Conservation (phyloP, 2,329 filamentous ascomycete species). For the Cercospora brassicicola region DNA sequence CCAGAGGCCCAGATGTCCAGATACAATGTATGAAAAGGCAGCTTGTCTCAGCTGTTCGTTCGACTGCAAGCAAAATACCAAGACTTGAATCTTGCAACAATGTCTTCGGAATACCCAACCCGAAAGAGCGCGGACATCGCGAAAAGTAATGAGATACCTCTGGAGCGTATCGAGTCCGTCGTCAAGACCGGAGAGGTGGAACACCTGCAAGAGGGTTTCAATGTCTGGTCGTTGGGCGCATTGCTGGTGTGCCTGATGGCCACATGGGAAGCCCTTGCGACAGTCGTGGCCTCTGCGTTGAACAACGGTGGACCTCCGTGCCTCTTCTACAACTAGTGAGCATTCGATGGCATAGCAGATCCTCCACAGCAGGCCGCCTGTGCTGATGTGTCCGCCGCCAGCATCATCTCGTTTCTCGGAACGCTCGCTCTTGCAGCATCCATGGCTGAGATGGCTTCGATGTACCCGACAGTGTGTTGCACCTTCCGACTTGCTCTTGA, state of each 20-base stretch:
- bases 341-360: constrained; percentile 4
- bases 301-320: constrained; percentile 51
- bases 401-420: constrained; percentile 46
- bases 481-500: background rate
- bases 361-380: background rate
- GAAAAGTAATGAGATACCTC: constrained; percentile 10
- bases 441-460: constrained; percentile 45
- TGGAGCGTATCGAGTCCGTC: constrained; percentile 18
- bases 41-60: background rate
- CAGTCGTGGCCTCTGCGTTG: constrained; percentile 49
- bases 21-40: background rate
- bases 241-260: constrained; percentile 53
- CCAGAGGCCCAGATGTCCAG: background rate
- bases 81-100: background rate
- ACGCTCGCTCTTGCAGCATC: constrained; percentile 45
- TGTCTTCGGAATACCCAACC: background rate
- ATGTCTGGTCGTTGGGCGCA: constrained; percentile 46
- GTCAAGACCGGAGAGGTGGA: constrained; percentile 19
- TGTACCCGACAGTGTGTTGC: constrained; percentile 40
- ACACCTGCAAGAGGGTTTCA: constrained; percentile 20
- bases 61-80: background rate
- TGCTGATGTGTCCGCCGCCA: constrained; percentile 22
- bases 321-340: constrained; percentile 49
- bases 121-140: constrained; percentile 8
- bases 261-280: constrained; percentile 54